These are phyloP conservation scores for Venustampulla echinocandica DNA, from an alignment of 495 filamentous ascomycete genomes.

Conservation along the genomic window DNA sequence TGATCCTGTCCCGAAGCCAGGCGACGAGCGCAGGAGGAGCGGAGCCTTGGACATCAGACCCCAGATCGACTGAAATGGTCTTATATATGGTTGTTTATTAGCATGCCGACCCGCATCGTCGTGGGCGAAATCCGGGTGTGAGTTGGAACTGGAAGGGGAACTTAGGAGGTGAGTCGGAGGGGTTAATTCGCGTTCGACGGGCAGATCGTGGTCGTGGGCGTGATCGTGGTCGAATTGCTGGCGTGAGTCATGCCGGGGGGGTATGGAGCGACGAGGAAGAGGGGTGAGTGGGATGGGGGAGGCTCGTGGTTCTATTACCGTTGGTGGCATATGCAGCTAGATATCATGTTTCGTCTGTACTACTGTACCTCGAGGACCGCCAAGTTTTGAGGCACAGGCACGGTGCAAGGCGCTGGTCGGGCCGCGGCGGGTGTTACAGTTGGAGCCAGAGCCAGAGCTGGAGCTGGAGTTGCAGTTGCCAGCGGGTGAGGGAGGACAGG, in stretches of 20 bases:
- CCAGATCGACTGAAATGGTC: slow-evolving; percentile 8
- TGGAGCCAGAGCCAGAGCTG: no score
- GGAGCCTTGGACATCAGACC: slow-evolving; percentile 45
- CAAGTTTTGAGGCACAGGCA: no score
- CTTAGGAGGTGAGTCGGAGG: no score
- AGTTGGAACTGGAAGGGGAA: no score
- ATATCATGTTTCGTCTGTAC: slow-evolving; percentile 1
- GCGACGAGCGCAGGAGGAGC: slow-evolving; percentile 50
- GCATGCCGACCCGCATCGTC: slow-evolving; percentile 9
- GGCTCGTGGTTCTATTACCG: no score
- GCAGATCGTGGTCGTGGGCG: slow-evolving; percentile 21
- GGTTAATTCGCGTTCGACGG: no score
- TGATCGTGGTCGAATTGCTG: slow-evolving; percentile 14
- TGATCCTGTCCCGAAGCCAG: slow-evolving; percentile 46
- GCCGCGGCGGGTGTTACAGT: no score
- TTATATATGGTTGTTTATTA: no score
- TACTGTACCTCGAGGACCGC: no score
- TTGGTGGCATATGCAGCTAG: slow-evolving; percentile 6
- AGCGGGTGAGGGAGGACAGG: neutral
- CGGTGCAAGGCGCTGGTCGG: no score
- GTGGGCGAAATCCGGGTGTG: no score
- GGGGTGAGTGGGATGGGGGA: no score
- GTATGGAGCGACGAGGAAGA: slow-evolving; percentile 11
- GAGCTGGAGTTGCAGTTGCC: neutral
- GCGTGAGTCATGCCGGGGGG: slow-evolving; percentile 8